Base-by-base conservation (phyloP, 768 basidiomycete genomes). In the Suillus subalutaceus region DNA sequence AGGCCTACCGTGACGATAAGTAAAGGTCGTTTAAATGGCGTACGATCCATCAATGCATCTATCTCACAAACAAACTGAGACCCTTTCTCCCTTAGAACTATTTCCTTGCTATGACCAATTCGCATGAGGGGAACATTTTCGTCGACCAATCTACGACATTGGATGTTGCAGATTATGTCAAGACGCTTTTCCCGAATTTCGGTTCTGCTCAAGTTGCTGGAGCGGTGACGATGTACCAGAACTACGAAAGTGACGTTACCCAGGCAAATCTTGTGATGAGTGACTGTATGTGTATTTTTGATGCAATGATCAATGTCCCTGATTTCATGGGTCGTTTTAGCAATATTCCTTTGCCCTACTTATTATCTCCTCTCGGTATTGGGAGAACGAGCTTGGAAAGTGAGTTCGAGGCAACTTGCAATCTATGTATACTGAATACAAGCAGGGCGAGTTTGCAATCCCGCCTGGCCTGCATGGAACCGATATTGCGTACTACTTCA, bases 401-500 rank as follows among this genome's bases (percentile, higher is more conserved):
- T 75, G 40, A 35, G 26, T 7, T 30, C 15, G 52, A 76, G 75
- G 40, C 69, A 76, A 37, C 65, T 69, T 9, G 72, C 73, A 50
- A 71, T 26, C 1, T 65, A 65, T 2, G 68, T 73, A 58, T 67
- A 58, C 48, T 15, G 69, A 5, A 57, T 73, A 26, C 38, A 50
- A 6, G 68, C 35, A 77, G 77, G 77, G 74, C 2, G 56, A 76
- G 48, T 77, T 77, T 61, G 75, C 77, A 0, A 50, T 77, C 50
- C 72, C 76, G 23, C 76, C 76, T 6, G 77, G 65, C 3, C 15
- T 53, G 16, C 76, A 77, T 58, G 81, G 74, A 40, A 52, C 72
- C 2, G 83, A 84, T 59, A 52, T 76, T 2, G 44, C 64, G 2
- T 84, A 81, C 67, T 84, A 84, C 64, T 85, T 83, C 66, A 69